Percentiles rank a stretch among this genome's conserved stretches.
These are phyloP conservation scores for Acanthamoeba sp. DNA, from an alignment of 208 protist genomes.

Conservation along the genomic window DNA sequence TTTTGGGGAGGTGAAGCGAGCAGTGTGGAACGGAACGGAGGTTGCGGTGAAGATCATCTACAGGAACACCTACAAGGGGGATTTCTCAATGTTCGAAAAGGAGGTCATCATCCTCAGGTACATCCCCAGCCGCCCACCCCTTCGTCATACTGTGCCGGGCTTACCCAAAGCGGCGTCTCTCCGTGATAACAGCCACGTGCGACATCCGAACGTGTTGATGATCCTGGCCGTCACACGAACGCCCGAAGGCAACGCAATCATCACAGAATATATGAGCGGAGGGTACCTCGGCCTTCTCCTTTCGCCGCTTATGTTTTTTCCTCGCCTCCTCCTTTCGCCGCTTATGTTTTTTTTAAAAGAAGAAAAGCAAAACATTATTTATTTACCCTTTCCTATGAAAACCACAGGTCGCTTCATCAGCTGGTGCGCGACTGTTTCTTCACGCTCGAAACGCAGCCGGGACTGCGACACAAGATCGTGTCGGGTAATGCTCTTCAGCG, in stretches of 20 bases:
- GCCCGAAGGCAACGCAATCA: background rate
- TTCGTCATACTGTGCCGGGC: no score
- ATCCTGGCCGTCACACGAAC: conserved; percentile 6
- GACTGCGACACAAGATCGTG: background rate
- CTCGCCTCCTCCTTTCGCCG: no score
- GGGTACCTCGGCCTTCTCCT: background rate
- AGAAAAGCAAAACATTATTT: no score
- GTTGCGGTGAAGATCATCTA: conserved; percentile 41
- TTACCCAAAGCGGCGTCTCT: no score
- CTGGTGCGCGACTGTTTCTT: conserved; percentile 25
- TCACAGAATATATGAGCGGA: conserved; percentile 31
- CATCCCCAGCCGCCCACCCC: no score
- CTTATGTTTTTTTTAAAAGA: background rate
- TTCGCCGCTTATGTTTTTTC: background rate
- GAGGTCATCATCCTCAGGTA: conserved; percentile 21
- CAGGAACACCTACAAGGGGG: conserved; percentile 32
- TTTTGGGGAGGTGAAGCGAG: conserved; percentile 44
- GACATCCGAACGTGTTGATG: conserved; percentile 30
- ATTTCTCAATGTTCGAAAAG: background rate
- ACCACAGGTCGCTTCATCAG: background rate
- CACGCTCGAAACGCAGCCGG: background rate
- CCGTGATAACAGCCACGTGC: background rate
- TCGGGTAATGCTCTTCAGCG: no score
- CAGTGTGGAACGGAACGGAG: conserved; percentile 29
- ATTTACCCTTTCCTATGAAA: no score